Percentiles rank a stretch among this genome's conserved stretches.
Evolutionary conservation across 2,329 filamentous ascomycete species (phyloP).

Genomic region (Pseudogymnoascus sp.): DNA sequence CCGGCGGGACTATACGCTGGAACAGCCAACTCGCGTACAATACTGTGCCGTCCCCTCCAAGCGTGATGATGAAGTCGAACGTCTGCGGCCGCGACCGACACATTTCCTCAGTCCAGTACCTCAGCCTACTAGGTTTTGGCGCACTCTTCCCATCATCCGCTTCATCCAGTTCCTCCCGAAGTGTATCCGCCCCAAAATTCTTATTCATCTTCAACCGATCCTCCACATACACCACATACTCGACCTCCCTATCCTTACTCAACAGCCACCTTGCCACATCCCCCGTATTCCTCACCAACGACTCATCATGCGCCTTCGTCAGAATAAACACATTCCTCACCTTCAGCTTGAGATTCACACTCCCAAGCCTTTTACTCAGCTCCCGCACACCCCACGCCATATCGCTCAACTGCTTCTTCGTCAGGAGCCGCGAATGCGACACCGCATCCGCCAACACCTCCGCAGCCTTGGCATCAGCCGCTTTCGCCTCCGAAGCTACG

Average conservation of each 20-base stretch:
- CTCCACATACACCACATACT: constrained; percentile 78
- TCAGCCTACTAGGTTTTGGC: constrained; percentile 42
- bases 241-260: constrained; percentile 55
- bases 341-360: constrained; percentile 72
- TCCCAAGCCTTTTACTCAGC: constrained; percentile 76
- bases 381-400: constrained; percentile 96
- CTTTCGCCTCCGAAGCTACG: background rate
- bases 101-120: constrained; percentile 77
- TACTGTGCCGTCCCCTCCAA: constrained; percentile 94
- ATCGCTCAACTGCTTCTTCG: constrained; percentile 88
- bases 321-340: constrained; percentile 80
- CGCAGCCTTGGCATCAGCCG: background rate
- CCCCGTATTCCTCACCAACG: constrained; percentile 67
- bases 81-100: constrained; percentile 71
- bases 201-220: constrained; percentile 63
- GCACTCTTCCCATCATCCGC: constrained; percentile 26
- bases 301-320: constrained; percentile 84
- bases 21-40: constrained; percentile 96
- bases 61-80: constrained; percentile 88
- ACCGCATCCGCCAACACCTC: background rate
- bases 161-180: constrained; percentile 38
- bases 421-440: constrained; percentile 64
- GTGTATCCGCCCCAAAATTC: constrained; percentile 62
- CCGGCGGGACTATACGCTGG: constrained; percentile 87
- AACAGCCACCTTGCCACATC: constrained; percentile 77